These are phyloP conservation scores for Durotheca rogersii DNA, from an alignment of 495 filamentous ascomycete genomes.

Conservation along the genomic window DNA sequence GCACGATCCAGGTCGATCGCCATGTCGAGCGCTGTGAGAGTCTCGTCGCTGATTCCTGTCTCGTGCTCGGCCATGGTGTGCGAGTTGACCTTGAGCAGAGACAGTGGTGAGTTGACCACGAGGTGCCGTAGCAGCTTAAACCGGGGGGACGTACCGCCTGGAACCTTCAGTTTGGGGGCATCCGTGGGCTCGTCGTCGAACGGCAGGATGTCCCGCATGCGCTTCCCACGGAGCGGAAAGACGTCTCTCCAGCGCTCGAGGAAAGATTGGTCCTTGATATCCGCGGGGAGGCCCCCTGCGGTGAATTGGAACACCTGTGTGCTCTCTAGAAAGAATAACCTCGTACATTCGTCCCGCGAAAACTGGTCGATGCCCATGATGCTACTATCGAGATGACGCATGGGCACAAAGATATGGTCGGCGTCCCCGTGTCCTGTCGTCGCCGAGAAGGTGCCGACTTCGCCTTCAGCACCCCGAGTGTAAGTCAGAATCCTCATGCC, in stretches of 20 bases:
- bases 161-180: conserved; percentile 1
- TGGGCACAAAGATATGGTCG: conserved; percentile 20
- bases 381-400: conserved; percentile 3
- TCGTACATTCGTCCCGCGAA: conserved; percentile 12
- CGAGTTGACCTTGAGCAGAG: conserved; percentile 19
- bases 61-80: conserved; percentile 4
- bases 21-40: conserved; percentile 15
- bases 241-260: background rate
- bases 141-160: background rate
- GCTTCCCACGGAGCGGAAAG: conserved; percentile 19
- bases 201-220: conserved; percentile 14
- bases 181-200: conserved; percentile 26
- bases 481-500: conserved; percentile 23
- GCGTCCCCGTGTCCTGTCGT: conserved; percentile 4
- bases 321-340: conserved; percentile 12
- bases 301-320: conserved; percentile 28
- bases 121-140: conserved; percentile 29
- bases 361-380: conserved; percentile 2
- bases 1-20: conserved; percentile 26
- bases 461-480: background rate
- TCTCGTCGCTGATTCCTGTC: background rate
- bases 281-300: background rate
- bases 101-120: conserved; percentile 23
- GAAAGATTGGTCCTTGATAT: conserved; percentile 1
- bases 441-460: conserved; percentile 5